phyloP scores from a whole-genome alignment of 805 yeast species.

The Saturnispora dispora region DNA sequence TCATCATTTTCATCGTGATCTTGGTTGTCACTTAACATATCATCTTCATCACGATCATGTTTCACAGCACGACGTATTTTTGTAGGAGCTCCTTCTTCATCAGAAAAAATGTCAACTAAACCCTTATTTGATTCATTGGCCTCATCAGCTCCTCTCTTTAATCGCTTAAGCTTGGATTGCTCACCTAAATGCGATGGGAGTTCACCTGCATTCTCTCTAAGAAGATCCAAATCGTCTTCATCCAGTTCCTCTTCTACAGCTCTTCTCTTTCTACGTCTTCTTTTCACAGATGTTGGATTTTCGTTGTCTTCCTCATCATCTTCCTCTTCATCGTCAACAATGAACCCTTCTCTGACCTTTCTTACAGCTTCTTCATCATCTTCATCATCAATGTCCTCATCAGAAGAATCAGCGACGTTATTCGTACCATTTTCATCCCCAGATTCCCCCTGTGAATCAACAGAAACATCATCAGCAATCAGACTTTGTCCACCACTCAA shows the following conservation, averaged over 20 bases:
- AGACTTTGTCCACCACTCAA: background rate
- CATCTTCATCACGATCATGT: constrained; percentile 19
- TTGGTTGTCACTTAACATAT: constrained; percentile 16
- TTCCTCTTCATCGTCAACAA: constrained; percentile 87
- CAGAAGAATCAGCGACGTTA: constrained; percentile 58
- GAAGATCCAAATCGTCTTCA: constrained; percentile 88
- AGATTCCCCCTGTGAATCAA: constrained; percentile 1
- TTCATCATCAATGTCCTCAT: constrained; percentile 78
- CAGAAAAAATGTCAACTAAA: constrained; percentile 64
- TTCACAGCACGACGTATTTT: constrained; percentile 15
- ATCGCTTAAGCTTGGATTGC: constrained; percentile 59
- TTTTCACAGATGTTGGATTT: constrained; percentile 29
- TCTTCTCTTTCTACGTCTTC: constrained; percentile 35
- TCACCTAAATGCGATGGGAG: constrained; percentile 33
- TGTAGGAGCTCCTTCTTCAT: constrained; percentile 32
- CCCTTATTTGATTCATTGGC: constrained; percentile 28
- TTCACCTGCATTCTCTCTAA: constrained; percentile 87
- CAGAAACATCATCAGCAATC: constrained; percentile 1
- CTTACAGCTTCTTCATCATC: constrained; percentile 88
- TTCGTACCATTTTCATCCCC: background rate
- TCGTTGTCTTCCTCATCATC: constrained; percentile 11
- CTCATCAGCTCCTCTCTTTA: constrained; percentile 60
- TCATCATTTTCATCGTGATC: constrained; percentile 23
- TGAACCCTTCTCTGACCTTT: constrained; percentile 81
- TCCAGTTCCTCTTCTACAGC: constrained; percentile 59